phyloP scores from a whole-genome alignment of 1,284 basidiomycete species.

The Heterobasidion occidentale region DNA sequence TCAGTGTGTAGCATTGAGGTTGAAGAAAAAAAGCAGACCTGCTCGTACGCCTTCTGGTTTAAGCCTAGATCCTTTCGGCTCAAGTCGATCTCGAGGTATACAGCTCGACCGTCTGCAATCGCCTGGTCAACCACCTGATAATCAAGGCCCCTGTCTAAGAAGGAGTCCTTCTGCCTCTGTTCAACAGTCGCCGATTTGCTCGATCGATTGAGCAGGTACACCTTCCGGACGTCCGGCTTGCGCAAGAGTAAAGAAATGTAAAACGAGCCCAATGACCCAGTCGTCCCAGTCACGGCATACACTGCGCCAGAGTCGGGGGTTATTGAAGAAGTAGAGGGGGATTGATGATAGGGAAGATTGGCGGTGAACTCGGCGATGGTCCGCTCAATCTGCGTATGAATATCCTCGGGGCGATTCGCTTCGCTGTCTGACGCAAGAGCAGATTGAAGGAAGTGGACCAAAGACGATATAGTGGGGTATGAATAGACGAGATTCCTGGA shows the following conservation, averaged over 20 bases:
- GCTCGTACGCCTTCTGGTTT: background rate
- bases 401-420: background rate
- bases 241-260: constrained; percentile 1
- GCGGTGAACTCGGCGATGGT: background rate
- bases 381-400: background rate
- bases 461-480: constrained; percentile 8
- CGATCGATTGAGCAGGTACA: constrained; percentile 4
- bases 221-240: background rate
- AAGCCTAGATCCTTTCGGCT: background rate
- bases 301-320: background rate
- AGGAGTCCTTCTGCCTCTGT: background rate
- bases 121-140: background rate
- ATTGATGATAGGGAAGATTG: background rate
- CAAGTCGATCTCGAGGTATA: background rate
- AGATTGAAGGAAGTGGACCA: constrained; percentile 3
- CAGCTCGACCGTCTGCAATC: background rate
- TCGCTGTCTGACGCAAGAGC: background rate
- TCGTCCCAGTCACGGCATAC: constrained; percentile 3
- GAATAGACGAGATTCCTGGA: constrained; percentile 13
- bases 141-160: constrained; percentile 1
- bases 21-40: background rate
- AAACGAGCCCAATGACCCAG: constrained; percentile 1
- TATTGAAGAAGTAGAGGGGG: background rate
- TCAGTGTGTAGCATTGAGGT: background rate
- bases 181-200: background rate